These are phyloP conservation scores for Anaeromyces robustus DNA, from an alignment of 192 early-diverging fungal species.

Conservation along the genomic window DNA sequence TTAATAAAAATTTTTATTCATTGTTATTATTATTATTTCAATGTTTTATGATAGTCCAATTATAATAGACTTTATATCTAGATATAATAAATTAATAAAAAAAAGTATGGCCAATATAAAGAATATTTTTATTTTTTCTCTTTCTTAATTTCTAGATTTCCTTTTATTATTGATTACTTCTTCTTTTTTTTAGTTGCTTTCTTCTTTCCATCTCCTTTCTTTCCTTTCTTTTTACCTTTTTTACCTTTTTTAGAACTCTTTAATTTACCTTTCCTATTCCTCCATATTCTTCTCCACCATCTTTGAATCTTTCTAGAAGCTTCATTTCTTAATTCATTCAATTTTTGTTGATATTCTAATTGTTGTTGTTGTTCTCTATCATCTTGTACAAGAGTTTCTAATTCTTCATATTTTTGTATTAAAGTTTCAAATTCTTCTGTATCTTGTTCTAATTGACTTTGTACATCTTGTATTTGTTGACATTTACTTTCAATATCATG, in stretches of 20 bases:
- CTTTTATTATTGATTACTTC: background rate
- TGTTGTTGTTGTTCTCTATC: slow-evolving; percentile 28
- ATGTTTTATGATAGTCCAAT: too few relatives aligned
- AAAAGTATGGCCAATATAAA: too few relatives aligned
- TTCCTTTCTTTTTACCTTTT: background rate
- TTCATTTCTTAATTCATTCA: slow-evolving; percentile 27
- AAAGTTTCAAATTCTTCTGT: background rate
- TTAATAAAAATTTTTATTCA: too few relatives aligned
- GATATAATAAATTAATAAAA: too few relatives aligned
- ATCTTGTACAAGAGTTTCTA: slow-evolving; percentile 29
- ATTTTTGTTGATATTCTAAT: background rate
- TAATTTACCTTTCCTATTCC: slow-evolving; percentile 19
- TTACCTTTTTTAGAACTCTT: slow-evolving; percentile 9
- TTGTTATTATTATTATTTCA: too few relatives aligned
- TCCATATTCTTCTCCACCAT: slow-evolving; percentile 30
- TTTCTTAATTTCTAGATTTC: too few relatives aligned
- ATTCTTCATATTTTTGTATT: slow-evolving; percentile 14
- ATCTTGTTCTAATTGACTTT: background rate
- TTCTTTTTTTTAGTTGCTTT: background rate
- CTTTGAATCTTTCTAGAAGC: slow-evolving; percentile 4
- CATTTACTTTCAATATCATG: slow-evolving; percentile 42
- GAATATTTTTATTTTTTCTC: too few relatives aligned
- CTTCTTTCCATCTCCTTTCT: background rate
- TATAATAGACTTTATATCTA: too few relatives aligned
- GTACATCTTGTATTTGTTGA: background rate